A percentile compares a stretch with the other conserved stretches of the same genome.
These are phyloP conservation scores for Corymbia calophylla DNA, from an alignment of 441 rosid genomes.

Conservation along the genomic window DNA sequence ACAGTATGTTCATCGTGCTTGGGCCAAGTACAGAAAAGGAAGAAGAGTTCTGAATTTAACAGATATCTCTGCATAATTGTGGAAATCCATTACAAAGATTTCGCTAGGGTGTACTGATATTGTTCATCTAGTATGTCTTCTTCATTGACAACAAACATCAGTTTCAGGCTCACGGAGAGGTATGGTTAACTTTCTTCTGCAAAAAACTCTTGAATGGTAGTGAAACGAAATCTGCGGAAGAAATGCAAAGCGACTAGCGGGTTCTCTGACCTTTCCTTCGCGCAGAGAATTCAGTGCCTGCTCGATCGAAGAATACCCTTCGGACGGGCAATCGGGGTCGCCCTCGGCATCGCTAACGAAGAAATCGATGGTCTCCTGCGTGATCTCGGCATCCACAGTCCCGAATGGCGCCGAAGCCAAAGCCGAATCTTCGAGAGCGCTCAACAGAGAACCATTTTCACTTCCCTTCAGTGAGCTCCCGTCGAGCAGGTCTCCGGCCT, in stretches of 20 bases:
- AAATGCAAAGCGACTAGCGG: background rate
- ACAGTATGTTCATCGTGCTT: background rate
- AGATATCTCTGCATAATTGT: background rate
- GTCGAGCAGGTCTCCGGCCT: slow-evolving; percentile 33
- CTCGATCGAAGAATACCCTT: slow-evolving; percentile 63
- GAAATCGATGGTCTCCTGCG: slow-evolving; percentile 62
- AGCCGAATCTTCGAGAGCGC: slow-evolving; percentile 24
- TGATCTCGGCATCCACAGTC: slow-evolving; percentile 46
- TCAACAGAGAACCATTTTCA: slow-evolving; percentile 33
- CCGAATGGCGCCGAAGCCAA: slow-evolving; percentile 28
- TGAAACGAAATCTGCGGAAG: background rate
- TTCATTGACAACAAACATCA: background rate
- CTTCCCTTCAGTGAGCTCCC: slow-evolving; percentile 25
- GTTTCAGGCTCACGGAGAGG: background rate
- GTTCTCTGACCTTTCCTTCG: slow-evolving; percentile 54
- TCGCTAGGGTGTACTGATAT: background rate
- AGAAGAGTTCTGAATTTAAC: background rate
- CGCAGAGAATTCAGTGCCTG: slow-evolving; percentile 47
- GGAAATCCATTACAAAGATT: background rate
- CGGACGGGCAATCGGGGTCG: slow-evolving; percentile 89
- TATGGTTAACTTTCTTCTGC: background rate
- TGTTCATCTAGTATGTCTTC: background rate
- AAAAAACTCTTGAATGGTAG: background rate
- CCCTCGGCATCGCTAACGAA: slow-evolving; percentile 91
- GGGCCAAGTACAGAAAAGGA: background rate